These are phyloP conservation scores for Taphrina populina DNA, from an alignment of 1,139 yeast genomes.

Conservation along the genomic window DNA sequence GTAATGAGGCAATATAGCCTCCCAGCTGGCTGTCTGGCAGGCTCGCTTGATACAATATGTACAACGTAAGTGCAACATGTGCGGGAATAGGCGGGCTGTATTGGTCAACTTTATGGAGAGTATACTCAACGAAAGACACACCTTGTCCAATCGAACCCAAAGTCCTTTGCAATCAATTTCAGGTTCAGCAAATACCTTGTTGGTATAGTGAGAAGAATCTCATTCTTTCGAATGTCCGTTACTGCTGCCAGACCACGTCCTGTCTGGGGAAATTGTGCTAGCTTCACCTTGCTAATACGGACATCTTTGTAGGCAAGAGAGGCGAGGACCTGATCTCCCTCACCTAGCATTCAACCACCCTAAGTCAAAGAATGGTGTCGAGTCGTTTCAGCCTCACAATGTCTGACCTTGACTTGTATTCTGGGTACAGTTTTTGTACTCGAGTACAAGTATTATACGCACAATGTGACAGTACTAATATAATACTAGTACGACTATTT, in stretches of 20 bases:
- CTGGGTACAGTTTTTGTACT: too few relatives aligned
- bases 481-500: too few relatives aligned
- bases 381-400: too few relatives aligned
- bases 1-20: conserved; percentile 12
- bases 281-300: neutral
- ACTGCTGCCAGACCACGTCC: conserved; percentile 25
- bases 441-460: too few relatives aligned
- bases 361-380: too few relatives aligned
- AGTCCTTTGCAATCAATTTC: conserved; percentile 5
- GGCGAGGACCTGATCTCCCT: conserved; percentile 4
- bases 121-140: neutral
- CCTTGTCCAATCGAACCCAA: conserved; percentile 24
- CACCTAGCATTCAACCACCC: conserved; percentile 7
- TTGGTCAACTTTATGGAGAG: too few relatives aligned
- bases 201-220: conserved; percentile 21
- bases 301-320: conserved; percentile 2
- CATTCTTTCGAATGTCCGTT: conserved; percentile 5
- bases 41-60: conserved; percentile 3
- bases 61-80: conserved; percentile 26
- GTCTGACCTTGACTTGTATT: too few relatives aligned
- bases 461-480: too few relatives aligned
- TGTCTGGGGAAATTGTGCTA: conserved; percentile 3
- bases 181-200: conserved; percentile 21
- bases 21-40: neutral
- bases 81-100: conserved; percentile 26